Base-by-base conservation (phyloP, 192 early-diverging fungal genomes). In the Coemansia asiatica region DNA sequence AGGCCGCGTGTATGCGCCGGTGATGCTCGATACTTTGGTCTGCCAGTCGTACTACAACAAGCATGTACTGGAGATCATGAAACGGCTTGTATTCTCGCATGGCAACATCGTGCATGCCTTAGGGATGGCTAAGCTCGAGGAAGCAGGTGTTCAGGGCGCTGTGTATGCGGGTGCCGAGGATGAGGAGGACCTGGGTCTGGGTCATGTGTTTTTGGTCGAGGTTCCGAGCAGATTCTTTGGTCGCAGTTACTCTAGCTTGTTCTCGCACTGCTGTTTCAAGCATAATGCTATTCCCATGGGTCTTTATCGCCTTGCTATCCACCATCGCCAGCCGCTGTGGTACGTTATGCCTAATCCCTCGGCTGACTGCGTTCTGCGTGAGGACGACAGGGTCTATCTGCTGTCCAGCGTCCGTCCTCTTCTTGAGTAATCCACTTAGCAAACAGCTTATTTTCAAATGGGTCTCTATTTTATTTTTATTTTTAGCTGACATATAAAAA, bases 31-130 rank as follows among this genome's bases (percentile, higher is more conserved):
- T 62, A 87, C 88, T 4, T 68, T 92, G 22, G 66, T 92, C 22
- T 86, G 85, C 70, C 90, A 92, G 76, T 80, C 89, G 10, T 89
- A 87, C 67, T 91, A 90, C 67, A 88, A 89, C 69, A 65, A 83
- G 40, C 79, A 89, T 54, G 46, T 90, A 1, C 74, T 87, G 6
- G 75, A 79, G 53, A 74, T 91, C 21, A 65, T 91, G 65, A 75
- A 82, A 69, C 80, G 74, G 28, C 61, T 88, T 13, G 81, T 88
- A 18, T 88, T 87, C 55, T 84, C 84, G 33, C 74, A 84, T 64
- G 75, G 75, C 38, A 62, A 69, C 18, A 69, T 77, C 36, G 68
- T 72, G 3, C 68, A 69, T 23, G 72, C 69, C 21, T 35, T 79
- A 33, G 77, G 80, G 36, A 60, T 66, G 63, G 81, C 76, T 64